A percentile compares a stretch with the other conserved stretches of the same genome.
These are phyloP conservation scores for Naganishia kalamii DNA, from an alignment of 768 basidiomycete genomes.

Conservation along the genomic window DNA sequence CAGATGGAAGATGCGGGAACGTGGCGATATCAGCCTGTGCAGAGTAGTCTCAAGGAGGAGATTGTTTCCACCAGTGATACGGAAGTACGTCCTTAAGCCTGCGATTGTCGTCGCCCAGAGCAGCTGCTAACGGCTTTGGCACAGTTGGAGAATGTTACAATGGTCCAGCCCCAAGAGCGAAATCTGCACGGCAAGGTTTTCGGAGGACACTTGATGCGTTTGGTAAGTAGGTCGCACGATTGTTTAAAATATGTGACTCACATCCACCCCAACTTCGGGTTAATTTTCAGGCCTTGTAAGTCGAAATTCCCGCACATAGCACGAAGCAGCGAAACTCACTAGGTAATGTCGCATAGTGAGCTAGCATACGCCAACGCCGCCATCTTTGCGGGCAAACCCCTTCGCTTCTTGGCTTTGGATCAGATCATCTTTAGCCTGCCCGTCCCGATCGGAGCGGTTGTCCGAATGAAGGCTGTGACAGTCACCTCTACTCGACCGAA, in stretches of 20 bases:
- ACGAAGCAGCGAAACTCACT: not conserved
- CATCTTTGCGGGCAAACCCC: constrained; percentile 59
- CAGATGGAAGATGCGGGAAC: constrained; percentile 40
- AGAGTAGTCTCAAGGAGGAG: constrained; percentile 42
- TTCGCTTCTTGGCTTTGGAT: constrained; percentile 71
- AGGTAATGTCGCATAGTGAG: constrained; percentile 43
- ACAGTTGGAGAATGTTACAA: constrained; percentile 46
- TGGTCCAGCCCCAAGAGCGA: constrained; percentile 80
- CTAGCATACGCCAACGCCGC: constrained; percentile 67
- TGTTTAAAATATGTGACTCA: not conserved
- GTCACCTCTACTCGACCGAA: constrained; percentile 55
- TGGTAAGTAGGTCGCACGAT: constrained; percentile 46
- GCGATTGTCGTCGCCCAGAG: not conserved
- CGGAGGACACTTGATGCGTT: constrained; percentile 63
- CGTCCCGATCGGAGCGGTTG: constrained; percentile 75
- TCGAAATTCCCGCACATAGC: not conserved
- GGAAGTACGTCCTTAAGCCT: constrained; percentile 56
- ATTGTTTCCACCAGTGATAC: constrained; percentile 73
- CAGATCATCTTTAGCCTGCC: constrained; percentile 71
- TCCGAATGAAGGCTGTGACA: constrained; percentile 65
- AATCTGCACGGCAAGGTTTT: constrained; percentile 80
- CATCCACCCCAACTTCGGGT: not conserved
- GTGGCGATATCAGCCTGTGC: constrained; percentile 24
- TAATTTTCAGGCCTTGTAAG: constrained; percentile 2
- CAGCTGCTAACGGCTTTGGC: not conserved